phyloP scores from a whole-genome alignment of 2,329 filamentous ascomycete species.

The Sporothrix curviconia region DNA sequence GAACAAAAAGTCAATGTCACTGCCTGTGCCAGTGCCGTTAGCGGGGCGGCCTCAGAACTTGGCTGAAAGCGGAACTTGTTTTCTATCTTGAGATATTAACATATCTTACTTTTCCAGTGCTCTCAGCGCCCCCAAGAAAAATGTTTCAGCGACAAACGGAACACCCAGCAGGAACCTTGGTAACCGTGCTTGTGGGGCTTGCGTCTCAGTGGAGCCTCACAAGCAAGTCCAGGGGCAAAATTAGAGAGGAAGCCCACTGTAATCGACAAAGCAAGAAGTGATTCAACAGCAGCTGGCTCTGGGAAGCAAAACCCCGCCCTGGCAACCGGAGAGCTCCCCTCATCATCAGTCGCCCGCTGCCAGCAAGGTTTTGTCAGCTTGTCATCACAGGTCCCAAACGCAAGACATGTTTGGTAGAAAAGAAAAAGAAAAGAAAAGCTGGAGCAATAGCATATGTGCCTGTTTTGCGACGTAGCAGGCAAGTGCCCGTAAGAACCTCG shows the following conservation, averaged over 20 bases:
- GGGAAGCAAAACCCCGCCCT: too few species aligned
- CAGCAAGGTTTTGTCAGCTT: too few species aligned
- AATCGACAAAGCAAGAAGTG: not conserved
- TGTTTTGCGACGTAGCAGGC: too few species aligned
- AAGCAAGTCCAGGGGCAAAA: not conserved
- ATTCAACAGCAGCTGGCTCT: too few species aligned
- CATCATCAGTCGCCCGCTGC: too few species aligned
- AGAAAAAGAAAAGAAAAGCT: too few species aligned
- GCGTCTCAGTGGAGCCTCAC: not conserved
- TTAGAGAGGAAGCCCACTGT: not conserved
- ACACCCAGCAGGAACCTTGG: not conserved
- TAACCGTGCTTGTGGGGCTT: constrained; percentile 3
- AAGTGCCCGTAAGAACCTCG: too few species aligned
- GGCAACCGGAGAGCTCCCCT: constrained; percentile 10
- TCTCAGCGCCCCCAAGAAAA: not conserved
- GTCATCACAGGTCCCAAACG: too few species aligned
- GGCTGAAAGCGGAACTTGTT: constrained; percentile 3
- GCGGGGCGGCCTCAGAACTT: not conserved
- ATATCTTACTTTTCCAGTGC: not conserved
- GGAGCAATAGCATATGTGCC: too few species aligned
- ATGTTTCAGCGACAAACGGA: constrained; percentile 9
- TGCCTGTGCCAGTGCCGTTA: not conserved
- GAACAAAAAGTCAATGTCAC: not conserved
- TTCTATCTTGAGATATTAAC: not conserved
- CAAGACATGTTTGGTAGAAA: too few species aligned